Percentiles rank a stretch among this genome's conserved stretches.
Evolutionary conservation across 177 flowering plant species (phyloP).

Genomic region (Vitis hybrid): DNA sequence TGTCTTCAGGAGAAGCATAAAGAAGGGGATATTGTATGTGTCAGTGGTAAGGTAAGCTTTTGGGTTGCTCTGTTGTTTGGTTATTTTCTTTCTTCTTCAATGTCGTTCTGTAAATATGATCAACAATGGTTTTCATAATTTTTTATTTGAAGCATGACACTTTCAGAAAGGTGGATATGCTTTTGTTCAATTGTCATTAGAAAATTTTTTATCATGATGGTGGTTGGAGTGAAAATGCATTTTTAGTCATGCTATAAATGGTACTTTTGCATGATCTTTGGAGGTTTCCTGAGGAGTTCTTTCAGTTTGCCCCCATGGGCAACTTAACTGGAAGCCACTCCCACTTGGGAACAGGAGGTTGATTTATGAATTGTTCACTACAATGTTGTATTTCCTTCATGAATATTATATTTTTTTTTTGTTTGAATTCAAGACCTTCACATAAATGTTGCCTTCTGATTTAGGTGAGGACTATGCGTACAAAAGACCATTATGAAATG

Average conservation of each 20-base stretch:
- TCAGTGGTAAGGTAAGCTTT: constrained; percentile 84
- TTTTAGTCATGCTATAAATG: not conserved
- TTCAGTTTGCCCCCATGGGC: too few relatives aligned
- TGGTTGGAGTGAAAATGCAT: not conserved
- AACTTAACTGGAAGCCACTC: too few relatives aligned
- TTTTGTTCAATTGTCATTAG: not conserved
- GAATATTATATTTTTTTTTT: not conserved
- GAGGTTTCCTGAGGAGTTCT: not conserved
- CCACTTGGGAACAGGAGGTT: too few relatives aligned
- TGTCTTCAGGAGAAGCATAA: constrained; percentile 60
- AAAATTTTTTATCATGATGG: not conserved
- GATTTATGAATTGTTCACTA: not conserved
- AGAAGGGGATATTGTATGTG: constrained; percentile 82
- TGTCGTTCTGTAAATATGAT: not conserved
- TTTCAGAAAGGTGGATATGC: too few relatives aligned
- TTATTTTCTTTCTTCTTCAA: not conserved
- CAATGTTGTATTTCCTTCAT: too few relatives aligned
- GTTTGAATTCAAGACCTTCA: not conserved
- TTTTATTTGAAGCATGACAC: not conserved
- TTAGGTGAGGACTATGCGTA: constrained; percentile 67
- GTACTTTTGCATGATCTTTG: not conserved
- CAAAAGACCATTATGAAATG: constrained; percentile 79
- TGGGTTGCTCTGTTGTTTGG: constrained; percentile 6
- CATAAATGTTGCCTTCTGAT: constrained; percentile 4
- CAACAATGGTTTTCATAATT: not conserved